Evolutionary conservation across 2,329 filamentous ascomycete species (phyloP).

Genomic region (Colletotrichum tofieldiae): DNA sequence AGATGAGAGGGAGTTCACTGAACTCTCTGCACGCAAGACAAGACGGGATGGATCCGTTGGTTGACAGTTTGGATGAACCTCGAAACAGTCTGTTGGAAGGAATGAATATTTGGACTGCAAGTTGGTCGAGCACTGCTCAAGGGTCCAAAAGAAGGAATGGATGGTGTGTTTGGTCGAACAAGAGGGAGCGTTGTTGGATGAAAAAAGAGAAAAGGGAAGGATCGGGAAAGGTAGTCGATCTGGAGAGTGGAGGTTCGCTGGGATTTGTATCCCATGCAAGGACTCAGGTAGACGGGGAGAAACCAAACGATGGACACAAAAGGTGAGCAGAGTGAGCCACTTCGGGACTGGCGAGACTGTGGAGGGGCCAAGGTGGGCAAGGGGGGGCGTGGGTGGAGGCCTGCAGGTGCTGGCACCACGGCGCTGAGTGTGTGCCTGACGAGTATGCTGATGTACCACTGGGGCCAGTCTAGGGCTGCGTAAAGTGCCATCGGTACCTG

Average conservation of each 20-base stretch:
- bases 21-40: slow-evolving; percentile 36
- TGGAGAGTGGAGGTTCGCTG: slow-evolving; percentile 34
- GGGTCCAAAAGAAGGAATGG: slow-evolving; percentile 40
- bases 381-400: slow-evolving; percentile 21
- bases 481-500: slow-evolving; percentile 25
- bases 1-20: slow-evolving; percentile 41
- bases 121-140: slow-evolving; percentile 43
- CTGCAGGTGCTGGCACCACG: slow-evolving; percentile 22
- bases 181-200: slow-evolving; percentile 41
- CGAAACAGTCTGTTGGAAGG: slow-evolving; percentile 31
- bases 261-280: slow-evolving; percentile 40
- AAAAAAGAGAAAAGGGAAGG: slow-evolving; percentile 25
- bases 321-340: slow-evolving; percentile 21
- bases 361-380: slow-evolving; percentile 34
- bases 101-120: slow-evolving; percentile 39
- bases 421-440: slow-evolving; percentile 17
- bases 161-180: slow-evolving; percentile 39
- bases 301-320: slow-evolving; percentile 5
- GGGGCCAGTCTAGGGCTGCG: slow-evolving; percentile 11
- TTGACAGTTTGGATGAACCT: slow-evolving; percentile 33
- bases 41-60: slow-evolving; percentile 35
- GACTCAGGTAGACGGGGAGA: not conserved
- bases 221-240: not conserved
- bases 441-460: slow-evolving; percentile 2
- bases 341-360: slow-evolving; percentile 40